Evolutionary conservation across 2,329 filamentous ascomycete genomes (phyloP).

Genomic region (Fusarium sp.): DNA sequence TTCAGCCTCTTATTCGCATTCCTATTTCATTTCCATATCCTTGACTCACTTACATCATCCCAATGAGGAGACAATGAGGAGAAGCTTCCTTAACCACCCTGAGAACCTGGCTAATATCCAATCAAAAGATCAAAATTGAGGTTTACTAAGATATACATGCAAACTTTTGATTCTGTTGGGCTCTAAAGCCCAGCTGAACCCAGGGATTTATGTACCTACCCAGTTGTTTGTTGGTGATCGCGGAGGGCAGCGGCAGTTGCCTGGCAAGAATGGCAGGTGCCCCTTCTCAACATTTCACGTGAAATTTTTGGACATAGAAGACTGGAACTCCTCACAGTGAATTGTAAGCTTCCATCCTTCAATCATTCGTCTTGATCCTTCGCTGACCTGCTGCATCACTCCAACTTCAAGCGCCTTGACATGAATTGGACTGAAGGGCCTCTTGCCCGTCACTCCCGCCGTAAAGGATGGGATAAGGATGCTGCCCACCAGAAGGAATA

Average conservation of each 20-base stretch:
- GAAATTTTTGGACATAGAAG: neutral
- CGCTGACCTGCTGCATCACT: neutral
- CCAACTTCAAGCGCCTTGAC: neutral
- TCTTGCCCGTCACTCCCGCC: conserved; percentile 51
- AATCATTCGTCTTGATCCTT: neutral
- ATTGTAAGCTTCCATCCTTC: neutral
- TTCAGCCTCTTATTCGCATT: neutral
- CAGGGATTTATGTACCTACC: neutral
- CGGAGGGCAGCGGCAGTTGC: neutral
- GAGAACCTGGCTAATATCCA: neutral
- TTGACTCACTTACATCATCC: neutral
- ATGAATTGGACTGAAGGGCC: conserved; percentile 59
- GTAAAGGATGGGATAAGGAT: conserved; percentile 49
- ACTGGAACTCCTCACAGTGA: neutral
- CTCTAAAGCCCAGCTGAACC: neutral
- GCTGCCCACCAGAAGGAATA: conserved; percentile 51
- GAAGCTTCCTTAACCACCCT: neutral
- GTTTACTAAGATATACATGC: no score
- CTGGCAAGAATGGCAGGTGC: neutral
- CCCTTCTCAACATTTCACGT: neutral
- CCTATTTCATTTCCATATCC: neutral
- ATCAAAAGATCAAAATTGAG: no score
- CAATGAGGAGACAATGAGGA: neutral
- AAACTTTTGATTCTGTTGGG: neutral
- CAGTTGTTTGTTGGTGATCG: neutral